Base-by-base conservation (phyloP, 2,329 filamentous ascomycete species). In the Alternaria ventricosa region DNA sequence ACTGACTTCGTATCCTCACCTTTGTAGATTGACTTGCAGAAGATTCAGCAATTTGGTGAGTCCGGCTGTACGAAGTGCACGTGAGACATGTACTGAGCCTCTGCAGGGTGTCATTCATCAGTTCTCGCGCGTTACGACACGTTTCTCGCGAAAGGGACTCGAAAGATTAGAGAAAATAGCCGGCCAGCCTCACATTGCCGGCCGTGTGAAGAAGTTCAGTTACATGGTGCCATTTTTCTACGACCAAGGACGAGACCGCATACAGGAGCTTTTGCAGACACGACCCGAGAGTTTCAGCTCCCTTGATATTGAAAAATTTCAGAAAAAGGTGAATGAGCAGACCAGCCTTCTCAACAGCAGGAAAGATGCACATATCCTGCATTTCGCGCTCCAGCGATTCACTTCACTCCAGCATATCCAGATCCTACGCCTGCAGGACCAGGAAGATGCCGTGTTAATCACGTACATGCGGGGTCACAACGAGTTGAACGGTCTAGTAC, bases 321-420 rank as follows among this genome's bases (percentile, higher is more conserved):
- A 80, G 43, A 75, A 75, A 60, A 86, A 85, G 70, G 79, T 82
- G 30, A 80, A 79, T 28, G 85, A 87, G 66, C 86, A 87, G 65
- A 79, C 79, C 57, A 79, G 82, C 18, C 83, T 90, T 45, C 78
- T 89, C 56, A 76, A 81, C 41, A 82, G 81, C 3, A 77, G 83
- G 54, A 81, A 85, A 64, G 88, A 90, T 69, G 80, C 84, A 43
- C 74, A 77, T 13, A 81, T 87, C 18, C 78, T 90, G 33, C 85
- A 62, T 82, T 83, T 61, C 87, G 87, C 18, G 84, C 89, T 65
- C 79, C 81, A 33, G 84, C 85, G 50, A 2, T 91, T 91, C 71
- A 85, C 83, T 2, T 84, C 84, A 27, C 82, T 92, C 11, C 87
- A 90, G 70, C 86, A 90, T 71, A 84, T 91, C 55, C 88, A 90